phyloP scores from a whole-genome alignment of 495 filamentous ascomycete species.

The Podospora pseudocomata region DNA sequence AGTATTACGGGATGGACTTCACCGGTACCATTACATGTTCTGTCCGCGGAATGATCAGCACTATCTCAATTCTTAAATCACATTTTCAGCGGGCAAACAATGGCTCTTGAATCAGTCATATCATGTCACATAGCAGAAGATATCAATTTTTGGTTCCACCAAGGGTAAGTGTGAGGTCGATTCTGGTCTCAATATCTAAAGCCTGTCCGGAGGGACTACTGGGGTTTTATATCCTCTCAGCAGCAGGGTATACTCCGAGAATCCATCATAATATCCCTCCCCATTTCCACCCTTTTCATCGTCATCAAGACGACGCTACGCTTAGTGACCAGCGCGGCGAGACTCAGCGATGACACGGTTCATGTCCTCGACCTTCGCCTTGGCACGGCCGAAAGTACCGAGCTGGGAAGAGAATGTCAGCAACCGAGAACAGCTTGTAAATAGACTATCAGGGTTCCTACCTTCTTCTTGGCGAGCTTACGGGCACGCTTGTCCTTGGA shows the following conservation, averaged over 20 bases:
- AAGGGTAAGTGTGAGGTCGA: background rate
- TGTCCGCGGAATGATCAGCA: too few relatives aligned
- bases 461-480: slow-evolving; percentile 98
- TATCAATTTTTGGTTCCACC: background rate
- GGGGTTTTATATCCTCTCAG: slow-evolving; percentile 4
- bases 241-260: slow-evolving; percentile 3
- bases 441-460: slow-evolving; percentile 19
- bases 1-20: too few relatives aligned
- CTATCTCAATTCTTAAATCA: too few relatives aligned
- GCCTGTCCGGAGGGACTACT: background rate
- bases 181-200: background rate
- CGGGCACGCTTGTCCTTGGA: slow-evolving; percentile 98
- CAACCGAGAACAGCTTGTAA: background rate
- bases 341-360: slow-evolving; percentile 96
- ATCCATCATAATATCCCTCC: slow-evolving; percentile 17
- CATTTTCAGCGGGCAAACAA: too few relatives aligned
- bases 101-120: background rate
- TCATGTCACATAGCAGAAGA: background rate
- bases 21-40: too few relatives aligned
- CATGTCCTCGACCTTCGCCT: slow-evolving; percentile 99
- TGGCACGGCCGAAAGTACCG: slow-evolving; percentile 96
- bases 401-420: slow-evolving; percentile 42
- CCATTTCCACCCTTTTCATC: slow-evolving; percentile 8
- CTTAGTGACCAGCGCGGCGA: slow-evolving; percentile 76
- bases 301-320: slow-evolving; percentile 11